phyloP scores from a whole-genome alignment of 2,329 filamentous ascomycete genomes.

The Fusarium floridanum region DNA sequence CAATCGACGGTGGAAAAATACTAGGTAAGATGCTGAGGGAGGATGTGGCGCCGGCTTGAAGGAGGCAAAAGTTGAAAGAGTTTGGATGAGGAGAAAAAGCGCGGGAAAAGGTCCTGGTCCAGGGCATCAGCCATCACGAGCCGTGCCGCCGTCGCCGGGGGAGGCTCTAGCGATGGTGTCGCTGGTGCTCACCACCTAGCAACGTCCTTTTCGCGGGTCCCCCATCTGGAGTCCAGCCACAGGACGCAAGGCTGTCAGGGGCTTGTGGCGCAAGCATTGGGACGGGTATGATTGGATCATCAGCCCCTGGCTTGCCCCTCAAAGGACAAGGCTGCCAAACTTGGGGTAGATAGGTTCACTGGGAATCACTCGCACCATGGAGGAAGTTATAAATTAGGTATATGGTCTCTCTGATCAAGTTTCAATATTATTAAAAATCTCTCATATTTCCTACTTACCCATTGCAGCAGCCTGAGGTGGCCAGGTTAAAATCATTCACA shows the following conservation, averaged over 20 bases:
- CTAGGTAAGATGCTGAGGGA: conserved; percentile 1
- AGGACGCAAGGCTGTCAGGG: conserved; percentile 24
- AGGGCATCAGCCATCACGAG: conserved; percentile 36
- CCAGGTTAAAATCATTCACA: background rate
- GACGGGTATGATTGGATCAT: conserved; percentile 18
- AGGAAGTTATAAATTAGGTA: background rate
- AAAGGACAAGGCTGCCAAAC: background rate
- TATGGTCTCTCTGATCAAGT: background rate
- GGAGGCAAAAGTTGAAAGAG: background rate
- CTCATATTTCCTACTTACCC: no score
- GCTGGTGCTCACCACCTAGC: conserved; percentile 15
- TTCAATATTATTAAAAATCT: no score
- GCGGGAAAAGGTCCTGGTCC: conserved; percentile 8
- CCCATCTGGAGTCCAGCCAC: conserved; percentile 17
- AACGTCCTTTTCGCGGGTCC: conserved; percentile 5
- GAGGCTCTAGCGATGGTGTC: conserved; percentile 34
- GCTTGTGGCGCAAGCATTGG: conserved; percentile 19
- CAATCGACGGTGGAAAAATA: background rate
- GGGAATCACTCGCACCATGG: background rate
- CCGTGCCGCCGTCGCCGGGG: conserved; percentile 18
- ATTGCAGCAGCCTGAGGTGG: no score
- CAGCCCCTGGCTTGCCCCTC: conserved; percentile 24
- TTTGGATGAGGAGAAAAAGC: background rate
- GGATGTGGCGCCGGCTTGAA: conserved; percentile 5
- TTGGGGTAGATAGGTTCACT: background rate